phyloP scores from a whole-genome alignment of 1,284 basidiomycete genomes.

The Pyrrhoderma lamaoense region DNA sequence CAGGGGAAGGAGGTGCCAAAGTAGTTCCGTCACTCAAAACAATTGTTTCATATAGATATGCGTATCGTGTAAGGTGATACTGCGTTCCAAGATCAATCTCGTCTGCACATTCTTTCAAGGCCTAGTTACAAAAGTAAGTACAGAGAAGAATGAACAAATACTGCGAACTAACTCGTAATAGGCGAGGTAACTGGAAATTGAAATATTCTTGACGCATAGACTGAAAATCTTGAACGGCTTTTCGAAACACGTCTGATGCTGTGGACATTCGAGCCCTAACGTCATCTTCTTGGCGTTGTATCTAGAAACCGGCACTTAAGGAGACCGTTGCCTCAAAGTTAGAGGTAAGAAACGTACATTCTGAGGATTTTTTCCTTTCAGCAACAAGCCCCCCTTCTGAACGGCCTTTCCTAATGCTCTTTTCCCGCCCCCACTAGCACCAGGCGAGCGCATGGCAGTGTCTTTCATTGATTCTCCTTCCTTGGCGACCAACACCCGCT shows the following conservation, averaged over 20 bases:
- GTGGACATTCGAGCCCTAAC: constrained; percentile 77
- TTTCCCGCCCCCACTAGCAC: constrained; percentile 51
- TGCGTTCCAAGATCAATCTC: constrained; percentile 96
- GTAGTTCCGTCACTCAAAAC: constrained; percentile 84
- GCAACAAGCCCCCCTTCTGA: constrained; percentile 80
- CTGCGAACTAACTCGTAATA: constrained; percentile 71
- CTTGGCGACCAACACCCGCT: constrained; percentile 89
- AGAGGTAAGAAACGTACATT: constrained; percentile 49
- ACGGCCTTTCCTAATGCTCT: constrained; percentile 82
- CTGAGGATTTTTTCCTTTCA: constrained; percentile 92
- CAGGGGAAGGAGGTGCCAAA: constrained; percentile 65
- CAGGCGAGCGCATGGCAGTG: constrained; percentile 51
- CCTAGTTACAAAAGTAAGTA: constrained; percentile 35
- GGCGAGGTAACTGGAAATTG: constrained; percentile 91
- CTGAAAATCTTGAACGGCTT: constrained; percentile 88
- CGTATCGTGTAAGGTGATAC: constrained; percentile 93
- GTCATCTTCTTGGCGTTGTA: constrained; percentile 93
- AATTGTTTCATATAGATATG: constrained; percentile 89
- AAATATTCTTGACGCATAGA: constrained; percentile 93
- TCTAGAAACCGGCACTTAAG: constrained; percentile 39
- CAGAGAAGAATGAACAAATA: neutral
- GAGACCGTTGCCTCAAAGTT: constrained; percentile 5
- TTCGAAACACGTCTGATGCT: constrained; percentile 85
- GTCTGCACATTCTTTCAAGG: constrained; percentile 93
- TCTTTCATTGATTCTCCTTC: constrained; percentile 89